Percentiles rank a stretch among this genome's conserved stretches.
phyloP scores from a whole-genome alignment of 768 basidiomycete species.

The Mycena vulgaris region DNA sequence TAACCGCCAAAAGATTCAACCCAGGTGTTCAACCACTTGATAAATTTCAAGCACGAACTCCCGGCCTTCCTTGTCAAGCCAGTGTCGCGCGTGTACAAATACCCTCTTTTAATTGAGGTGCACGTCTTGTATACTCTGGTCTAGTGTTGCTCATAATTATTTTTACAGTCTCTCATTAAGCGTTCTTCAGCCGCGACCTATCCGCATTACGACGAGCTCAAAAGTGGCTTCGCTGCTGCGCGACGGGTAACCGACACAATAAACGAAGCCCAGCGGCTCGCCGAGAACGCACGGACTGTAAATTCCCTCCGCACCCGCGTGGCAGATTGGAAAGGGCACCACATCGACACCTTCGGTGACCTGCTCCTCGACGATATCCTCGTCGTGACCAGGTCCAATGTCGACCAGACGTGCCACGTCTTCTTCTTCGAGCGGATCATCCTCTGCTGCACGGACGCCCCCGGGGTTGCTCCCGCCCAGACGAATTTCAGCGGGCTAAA shows the following conservation, averaged over 20 bases:
- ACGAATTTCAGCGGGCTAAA: constrained; percentile 75
- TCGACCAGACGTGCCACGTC: constrained; percentile 97
- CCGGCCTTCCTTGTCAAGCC: constrained; percentile 95
- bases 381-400: constrained; percentile 93
- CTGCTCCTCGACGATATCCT: constrained; percentile 97
- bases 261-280: constrained; percentile 93
- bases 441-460: constrained; percentile 95
- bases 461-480: constrained; percentile 59
- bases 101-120: constrained; percentile 93
- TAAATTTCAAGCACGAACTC: constrained; percentile 85
- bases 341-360: constrained; percentile 92
- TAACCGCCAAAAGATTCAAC: constrained; percentile 25
- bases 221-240: constrained; percentile 85
- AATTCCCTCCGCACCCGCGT: constrained; percentile 87
- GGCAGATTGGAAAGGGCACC: constrained; percentile 99
- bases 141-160: not conserved
- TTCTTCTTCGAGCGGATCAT: constrained; percentile 99
- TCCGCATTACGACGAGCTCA: constrained; percentile 83
- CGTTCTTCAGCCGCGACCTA: constrained; percentile 74
- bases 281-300: constrained; percentile 92
- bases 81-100: constrained; percentile 97
- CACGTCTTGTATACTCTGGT: constrained; percentile 40
- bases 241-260: constrained; percentile 95
- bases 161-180: constrained; percentile 78
- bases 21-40: constrained; percentile 84